A percentile compares a stretch with the other conserved stretches of the same genome.
These are phyloP conservation scores for Exophiala calicioides DNA, from an alignment of 2,329 filamentous ascomycete species.

Conservation along the genomic window DNA sequence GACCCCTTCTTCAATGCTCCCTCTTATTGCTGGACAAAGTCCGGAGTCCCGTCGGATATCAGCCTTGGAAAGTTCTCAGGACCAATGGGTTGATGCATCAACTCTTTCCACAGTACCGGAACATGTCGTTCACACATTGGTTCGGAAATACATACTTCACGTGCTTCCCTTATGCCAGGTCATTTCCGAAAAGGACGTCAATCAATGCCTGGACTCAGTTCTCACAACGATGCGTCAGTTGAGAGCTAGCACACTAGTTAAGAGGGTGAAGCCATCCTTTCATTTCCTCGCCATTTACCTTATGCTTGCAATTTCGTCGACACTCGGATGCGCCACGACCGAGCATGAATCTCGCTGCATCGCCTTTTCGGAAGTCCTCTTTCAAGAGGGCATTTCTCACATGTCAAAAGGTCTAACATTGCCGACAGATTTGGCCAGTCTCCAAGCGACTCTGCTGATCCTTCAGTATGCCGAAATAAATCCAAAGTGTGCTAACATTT, in stretches of 20 bases:
- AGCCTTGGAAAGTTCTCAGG: neutral
- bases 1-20: neutral
- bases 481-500: constrained; percentile 22
- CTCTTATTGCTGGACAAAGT: neutral
- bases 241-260: neutral
- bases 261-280: constrained; percentile 21
- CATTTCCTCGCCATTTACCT: constrained; percentile 33
- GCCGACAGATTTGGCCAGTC: constrained; percentile 21
- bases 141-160: constrained; percentile 32
- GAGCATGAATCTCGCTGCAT: constrained; percentile 31
- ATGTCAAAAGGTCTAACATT: constrained; percentile 22
- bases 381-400: constrained; percentile 32
- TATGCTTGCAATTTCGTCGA: constrained; percentile 33
- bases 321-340: constrained; percentile 31
- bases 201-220: constrained; percentile 25
- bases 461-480: constrained; percentile 24
- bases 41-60: neutral
- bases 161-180: constrained; percentile 30
- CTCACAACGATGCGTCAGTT: constrained; percentile 6
- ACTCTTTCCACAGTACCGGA: constrained; percentile 9
- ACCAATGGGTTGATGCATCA: neutral
- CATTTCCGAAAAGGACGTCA: constrained; percentile 22
- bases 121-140: constrained; percentile 23
- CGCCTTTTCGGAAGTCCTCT: constrained; percentile 29
- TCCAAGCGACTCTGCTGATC: constrained; percentile 23